Evolutionary conservation across 2,329 filamentous ascomycete species (phyloP).

Genomic region (Dothistroma pini): DNA sequence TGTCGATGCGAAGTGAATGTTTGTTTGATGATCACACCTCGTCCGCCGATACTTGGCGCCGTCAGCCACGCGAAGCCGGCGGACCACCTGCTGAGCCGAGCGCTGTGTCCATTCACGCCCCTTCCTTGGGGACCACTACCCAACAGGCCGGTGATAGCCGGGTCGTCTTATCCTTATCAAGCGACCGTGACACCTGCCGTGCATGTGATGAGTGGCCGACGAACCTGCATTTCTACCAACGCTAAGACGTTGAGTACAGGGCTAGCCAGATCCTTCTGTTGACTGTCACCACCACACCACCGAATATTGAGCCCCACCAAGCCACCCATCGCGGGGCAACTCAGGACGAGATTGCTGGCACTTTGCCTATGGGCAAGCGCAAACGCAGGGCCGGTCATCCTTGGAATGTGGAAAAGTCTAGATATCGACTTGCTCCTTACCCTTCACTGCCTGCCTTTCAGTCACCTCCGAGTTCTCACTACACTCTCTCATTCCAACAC

Average conservation of each 20-base stretch:
- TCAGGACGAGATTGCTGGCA: not conserved
- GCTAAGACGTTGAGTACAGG: conserved; percentile 20
- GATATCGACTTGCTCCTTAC: conserved; percentile 3
- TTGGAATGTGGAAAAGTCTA: conserved; percentile 15
- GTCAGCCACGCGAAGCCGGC: not conserved
- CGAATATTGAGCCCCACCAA: not conserved
- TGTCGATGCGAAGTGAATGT: conserved; percentile 1
- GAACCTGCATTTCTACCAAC: not conserved
- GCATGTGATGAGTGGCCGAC: conserved; percentile 1
- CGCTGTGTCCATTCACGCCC: not conserved
- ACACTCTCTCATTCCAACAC: not conserved
- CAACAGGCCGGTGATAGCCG: not conserved
- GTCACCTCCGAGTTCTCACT: not conserved
- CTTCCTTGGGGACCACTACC: not conserved
- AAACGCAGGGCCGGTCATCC: not conserved
- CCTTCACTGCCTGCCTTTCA: not conserved
- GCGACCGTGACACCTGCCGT: not conserved
- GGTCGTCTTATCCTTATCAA: not conserved
- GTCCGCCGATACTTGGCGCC: not conserved
- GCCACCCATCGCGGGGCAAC: not conserved
- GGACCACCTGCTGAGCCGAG: not conserved
- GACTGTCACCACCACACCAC: not conserved
- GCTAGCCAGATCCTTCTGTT: conserved; percentile 12
- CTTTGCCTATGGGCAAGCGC: not conserved
- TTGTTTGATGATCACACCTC: too few species aligned